Evolutionary conservation across 148 eudicot species (phyloP).

Genomic region (Beta vulgaris): DNA sequence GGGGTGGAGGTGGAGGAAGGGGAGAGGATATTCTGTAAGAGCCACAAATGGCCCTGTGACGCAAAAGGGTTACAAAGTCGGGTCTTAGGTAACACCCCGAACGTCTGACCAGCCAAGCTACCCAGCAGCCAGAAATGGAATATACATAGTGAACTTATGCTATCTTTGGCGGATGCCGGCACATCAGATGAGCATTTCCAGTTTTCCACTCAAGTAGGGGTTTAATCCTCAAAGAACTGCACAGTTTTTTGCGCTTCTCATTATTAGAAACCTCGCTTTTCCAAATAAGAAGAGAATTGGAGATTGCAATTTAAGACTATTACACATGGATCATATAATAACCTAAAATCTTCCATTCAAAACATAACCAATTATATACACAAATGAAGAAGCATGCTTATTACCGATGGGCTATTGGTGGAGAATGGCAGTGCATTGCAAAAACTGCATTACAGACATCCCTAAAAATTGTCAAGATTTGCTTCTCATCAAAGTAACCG

Average conservation of each 20-base stretch:
- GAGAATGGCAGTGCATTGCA: conserved; percentile 95
- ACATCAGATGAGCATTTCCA: too few species aligned
- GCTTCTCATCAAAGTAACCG: conserved; percentile 86
- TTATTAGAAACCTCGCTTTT: neutral
- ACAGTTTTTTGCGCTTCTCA: neutral
- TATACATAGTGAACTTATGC: neutral
- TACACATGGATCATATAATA: neutral
- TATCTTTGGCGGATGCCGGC: neutral
- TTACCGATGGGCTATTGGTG: conserved; percentile 98
- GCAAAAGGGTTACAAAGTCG: neutral
- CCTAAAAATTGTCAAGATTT: conserved; percentile 69
- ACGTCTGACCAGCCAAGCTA: neutral
- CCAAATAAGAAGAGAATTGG: neutral
- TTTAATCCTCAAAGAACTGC: neutral
- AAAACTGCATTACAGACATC: conserved; percentile 96
- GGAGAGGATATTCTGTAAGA: neutral
- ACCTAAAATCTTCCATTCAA: neutral
- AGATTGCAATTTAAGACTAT: neutral
- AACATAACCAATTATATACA: neutral
- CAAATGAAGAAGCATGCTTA: conserved; percentile 6
- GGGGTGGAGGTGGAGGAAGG: neutral
- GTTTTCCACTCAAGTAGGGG: too few species aligned
- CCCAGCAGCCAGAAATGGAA: neutral
- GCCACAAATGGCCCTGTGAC: neutral
- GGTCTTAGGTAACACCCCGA: neutral